phyloP scores from a whole-genome alignment of 1,284 basidiomycete species.

The Exobasidium cylindrosporum region DNA sequence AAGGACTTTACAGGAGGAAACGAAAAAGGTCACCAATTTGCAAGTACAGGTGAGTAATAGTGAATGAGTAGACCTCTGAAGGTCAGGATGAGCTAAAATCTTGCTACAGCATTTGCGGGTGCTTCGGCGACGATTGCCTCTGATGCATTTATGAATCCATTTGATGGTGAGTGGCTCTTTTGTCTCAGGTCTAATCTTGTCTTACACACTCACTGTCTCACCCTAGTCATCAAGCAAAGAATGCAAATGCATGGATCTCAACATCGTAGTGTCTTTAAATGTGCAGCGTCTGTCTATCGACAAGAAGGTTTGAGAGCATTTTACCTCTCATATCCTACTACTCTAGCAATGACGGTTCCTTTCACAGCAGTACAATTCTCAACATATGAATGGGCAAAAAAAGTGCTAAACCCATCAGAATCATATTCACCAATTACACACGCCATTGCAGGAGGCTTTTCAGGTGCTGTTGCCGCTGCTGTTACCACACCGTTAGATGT shows the following conservation, averaged over 20 bases:
- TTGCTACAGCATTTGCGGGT: conserved; percentile 73
- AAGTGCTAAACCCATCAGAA: conserved; percentile 77
- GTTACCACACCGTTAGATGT: conserved; percentile 97
- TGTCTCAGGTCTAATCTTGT: conserved; percentile 6
- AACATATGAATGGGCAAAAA: conserved; percentile 91
- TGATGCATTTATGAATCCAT: conserved; percentile 99
- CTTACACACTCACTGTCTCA: background rate
- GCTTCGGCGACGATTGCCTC: conserved; percentile 90
- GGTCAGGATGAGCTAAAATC: too few relatives aligned
- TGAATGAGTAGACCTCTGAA: background rate
- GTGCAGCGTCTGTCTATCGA: conserved; percentile 77
- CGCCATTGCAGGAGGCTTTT: conserved; percentile 82
- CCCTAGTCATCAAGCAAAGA: conserved; percentile 25
- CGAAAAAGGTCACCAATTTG: conserved; percentile 72
- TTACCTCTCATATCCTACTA: conserved; percentile 98
- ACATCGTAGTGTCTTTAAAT: conserved; percentile 77
- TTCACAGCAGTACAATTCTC: conserved; percentile 98
- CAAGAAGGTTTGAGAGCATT: conserved; percentile 86
- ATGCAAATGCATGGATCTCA: conserved; percentile 64
- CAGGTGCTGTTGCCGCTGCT: conserved; percentile 90
- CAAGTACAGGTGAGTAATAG: conserved; percentile 67
- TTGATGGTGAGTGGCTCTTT: conserved; percentile 72
- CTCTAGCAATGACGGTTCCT: conserved; percentile 86
- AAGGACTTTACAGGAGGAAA: conserved; percentile 92
- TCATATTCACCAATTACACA: conserved; percentile 88